These are phyloP conservation scores for Zygosaccharomyces lentus DNA, from an alignment of 805 yeast species.

Conservation along the genomic window DNA sequence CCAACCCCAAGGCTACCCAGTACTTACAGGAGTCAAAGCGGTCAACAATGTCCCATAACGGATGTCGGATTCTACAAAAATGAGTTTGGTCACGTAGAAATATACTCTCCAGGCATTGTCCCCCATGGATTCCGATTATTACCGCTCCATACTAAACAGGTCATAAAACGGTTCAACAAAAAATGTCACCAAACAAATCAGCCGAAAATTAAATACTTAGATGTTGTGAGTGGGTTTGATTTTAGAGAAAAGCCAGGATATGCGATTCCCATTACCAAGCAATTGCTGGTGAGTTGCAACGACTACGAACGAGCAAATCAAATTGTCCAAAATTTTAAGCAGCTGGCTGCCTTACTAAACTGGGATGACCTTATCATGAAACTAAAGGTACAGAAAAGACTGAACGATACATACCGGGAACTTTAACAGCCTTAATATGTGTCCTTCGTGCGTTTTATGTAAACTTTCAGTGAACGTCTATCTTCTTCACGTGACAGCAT, in stretches of 20 bases:
- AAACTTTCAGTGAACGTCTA: background rate
- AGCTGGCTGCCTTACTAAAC: constrained; percentile 7
- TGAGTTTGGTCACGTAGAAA: constrained; percentile 23
- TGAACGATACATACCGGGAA: constrained; percentile 3
- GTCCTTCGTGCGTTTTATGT: background rate
- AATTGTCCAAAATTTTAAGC: constrained; percentile 6
- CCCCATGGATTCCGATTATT: constrained; percentile 24
- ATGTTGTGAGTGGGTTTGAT: constrained; percentile 30
- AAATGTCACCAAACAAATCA: background rate
- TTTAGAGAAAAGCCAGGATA: constrained; percentile 25
- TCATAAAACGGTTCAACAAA: constrained; percentile 14
- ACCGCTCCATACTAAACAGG: constrained; percentile 1
- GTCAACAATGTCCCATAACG: constrained; percentile 8
- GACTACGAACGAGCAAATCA: constrained; percentile 11
- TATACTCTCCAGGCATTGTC: constrained; percentile 14
- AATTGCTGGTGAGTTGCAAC: constrained; percentile 15
- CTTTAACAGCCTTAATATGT: background rate
- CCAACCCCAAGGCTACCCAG: constrained; percentile 18
- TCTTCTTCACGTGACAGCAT: background rate
- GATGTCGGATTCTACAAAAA: constrained; percentile 20
- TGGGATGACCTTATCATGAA: constrained; percentile 17
- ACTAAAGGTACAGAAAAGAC: background rate
- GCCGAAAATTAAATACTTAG: constrained; percentile 15
- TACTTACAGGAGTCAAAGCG: constrained; percentile 6
- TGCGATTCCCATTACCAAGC: constrained; percentile 23